Conservation (phyloP, 129 eudicot genomes). For the Artemisia annua region DNA sequence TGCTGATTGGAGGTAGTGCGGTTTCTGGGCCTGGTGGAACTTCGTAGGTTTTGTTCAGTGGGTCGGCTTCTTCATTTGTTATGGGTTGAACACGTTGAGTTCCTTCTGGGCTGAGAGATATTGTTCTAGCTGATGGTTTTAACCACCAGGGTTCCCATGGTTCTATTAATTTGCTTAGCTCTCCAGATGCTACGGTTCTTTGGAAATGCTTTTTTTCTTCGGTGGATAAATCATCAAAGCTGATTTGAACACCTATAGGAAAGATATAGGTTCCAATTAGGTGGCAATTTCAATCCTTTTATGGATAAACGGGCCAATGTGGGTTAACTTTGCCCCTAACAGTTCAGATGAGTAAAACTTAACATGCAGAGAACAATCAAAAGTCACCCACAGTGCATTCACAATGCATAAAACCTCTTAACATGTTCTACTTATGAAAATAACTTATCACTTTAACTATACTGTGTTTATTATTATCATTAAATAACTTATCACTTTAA, state of each 20-base stretch:
- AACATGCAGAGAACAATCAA: too few species aligned
- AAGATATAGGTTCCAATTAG: background rate
- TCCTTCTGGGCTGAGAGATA: conserved; percentile 67
- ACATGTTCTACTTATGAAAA: too few species aligned
- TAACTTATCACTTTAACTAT: too few species aligned
- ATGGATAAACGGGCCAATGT: too few species aligned
- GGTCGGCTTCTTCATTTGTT: conserved; percentile 25
- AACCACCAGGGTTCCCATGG: conserved; percentile 99
- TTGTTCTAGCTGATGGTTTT: conserved; percentile 67
- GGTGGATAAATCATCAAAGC: conserved; percentile 55
- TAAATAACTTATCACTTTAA: too few species aligned
- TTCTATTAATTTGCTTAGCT: conserved; percentile 81
- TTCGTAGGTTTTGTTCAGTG: conserved; percentile 25
- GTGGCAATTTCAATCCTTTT: too few species aligned
- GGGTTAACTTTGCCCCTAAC: too few species aligned
- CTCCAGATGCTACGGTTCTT: conserved; percentile 87
- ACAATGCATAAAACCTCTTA: too few species aligned
- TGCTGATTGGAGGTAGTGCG: conserved; percentile 54
- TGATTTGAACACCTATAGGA: conserved; percentile 52
- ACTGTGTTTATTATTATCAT: too few species aligned
- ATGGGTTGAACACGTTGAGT: conserved; percentile 71
- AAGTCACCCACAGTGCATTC: too few species aligned
- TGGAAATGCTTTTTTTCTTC: conserved; percentile 67
- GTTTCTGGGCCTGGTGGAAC: conserved; percentile 83
- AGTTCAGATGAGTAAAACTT: too few species aligned